Evolutionary conservation across 2,329 filamentous ascomycete genomes (phyloP), one percentile per base, ranked within the genome.

Genomic region (Sphaerostilbella broomeana): DNA sequence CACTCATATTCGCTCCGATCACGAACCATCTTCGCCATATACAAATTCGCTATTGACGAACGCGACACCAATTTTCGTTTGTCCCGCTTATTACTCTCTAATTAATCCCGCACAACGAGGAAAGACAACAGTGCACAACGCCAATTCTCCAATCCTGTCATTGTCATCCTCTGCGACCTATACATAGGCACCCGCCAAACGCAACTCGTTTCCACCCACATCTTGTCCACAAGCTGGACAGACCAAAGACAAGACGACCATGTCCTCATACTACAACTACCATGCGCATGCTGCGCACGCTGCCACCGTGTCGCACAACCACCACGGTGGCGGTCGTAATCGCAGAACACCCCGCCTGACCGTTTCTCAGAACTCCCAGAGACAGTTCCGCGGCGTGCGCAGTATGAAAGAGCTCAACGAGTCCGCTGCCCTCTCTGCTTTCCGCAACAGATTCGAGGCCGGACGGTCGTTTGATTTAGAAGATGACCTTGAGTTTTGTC

Each of bases 401-500:
- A 85, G 81, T 56, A 86, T 90, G 67, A 89, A 94, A 64, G 88
- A 95, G 62, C 68, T 87, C 48, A 80, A 80, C 53, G 88, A 94
- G 63, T 74, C 82, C n/a, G 79, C 79, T 15, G 77, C 81, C 35
- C 71, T 94, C 44, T 75, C 76, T 45, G 79, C 81, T 47, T 95
- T 94, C 69, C 84, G 90, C 52, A 79, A 79, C 51, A 82, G 88
- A 58, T 94, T 94, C 53, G 89, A 97, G 68, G 85, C 87, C 48
- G 87, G 86, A 44, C 80, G 88, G 44, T 95, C 89, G 8, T 97
- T 97, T 57, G 90, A 97, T 53, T 75, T 97, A 47, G 90, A 95
- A 57, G 90, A 97, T 60, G 90, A 97, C 61, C 75, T 95, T 67
- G 84, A 95, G 64, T 97, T 97, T 65, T 95, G 89, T 67, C 90